Conservation (phyloP, 1,284 basidiomycete genomes). For the Anthracocystis panici-leucophaei region DNA sequence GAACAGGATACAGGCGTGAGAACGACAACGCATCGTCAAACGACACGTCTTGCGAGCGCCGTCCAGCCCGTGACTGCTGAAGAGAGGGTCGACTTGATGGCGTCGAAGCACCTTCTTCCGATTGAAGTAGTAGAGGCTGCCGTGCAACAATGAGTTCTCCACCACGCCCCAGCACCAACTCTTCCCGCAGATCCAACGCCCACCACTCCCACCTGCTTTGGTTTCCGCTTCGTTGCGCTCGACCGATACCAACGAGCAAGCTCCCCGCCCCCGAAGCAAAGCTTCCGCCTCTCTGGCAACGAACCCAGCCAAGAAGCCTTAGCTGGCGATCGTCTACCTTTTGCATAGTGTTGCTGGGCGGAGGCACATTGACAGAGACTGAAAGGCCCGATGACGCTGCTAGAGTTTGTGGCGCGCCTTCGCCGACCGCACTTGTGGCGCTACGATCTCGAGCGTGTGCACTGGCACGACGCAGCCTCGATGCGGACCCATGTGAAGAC, state of each 20-base stretch:
- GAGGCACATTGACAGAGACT: slow-evolving; percentile 25
- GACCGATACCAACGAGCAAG: slow-evolving; percentile 25
- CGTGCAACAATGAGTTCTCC: slow-evolving; percentile 41
- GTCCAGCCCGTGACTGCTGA: slow-evolving; percentile 7
- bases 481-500: slow-evolving; percentile 48
- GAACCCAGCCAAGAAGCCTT: slow-evolving; percentile 47
- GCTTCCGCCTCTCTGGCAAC: slow-evolving; percentile 37
- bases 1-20: slow-evolving; percentile 39
- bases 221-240: slow-evolving; percentile 19
- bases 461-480: slow-evolving; percentile 37
- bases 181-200: slow-evolving; percentile 41
- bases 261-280: slow-evolving; percentile 12
- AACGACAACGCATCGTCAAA: slow-evolving; percentile 38
- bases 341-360: slow-evolving; percentile 25
- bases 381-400: slow-evolving; percentile 32
- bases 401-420: slow-evolving; percentile 10
- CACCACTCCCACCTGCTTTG: slow-evolving; percentile 46
- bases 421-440: slow-evolving; percentile 8
- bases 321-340: slow-evolving; percentile 38
- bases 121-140: slow-evolving; percentile 24
- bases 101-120: background rate
- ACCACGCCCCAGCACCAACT: slow-evolving; percentile 42
- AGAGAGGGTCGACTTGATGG: slow-evolving; percentile 13
- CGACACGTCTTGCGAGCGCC: slow-evolving; percentile 12
- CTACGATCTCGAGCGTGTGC: slow-evolving; percentile 42